Evolutionary conservation across 2,329 filamentous ascomycete species (phyloP), one percentile per base, ranked within the genome.

Genomic region (Aspergillus oerlinghausenensis): DNA sequence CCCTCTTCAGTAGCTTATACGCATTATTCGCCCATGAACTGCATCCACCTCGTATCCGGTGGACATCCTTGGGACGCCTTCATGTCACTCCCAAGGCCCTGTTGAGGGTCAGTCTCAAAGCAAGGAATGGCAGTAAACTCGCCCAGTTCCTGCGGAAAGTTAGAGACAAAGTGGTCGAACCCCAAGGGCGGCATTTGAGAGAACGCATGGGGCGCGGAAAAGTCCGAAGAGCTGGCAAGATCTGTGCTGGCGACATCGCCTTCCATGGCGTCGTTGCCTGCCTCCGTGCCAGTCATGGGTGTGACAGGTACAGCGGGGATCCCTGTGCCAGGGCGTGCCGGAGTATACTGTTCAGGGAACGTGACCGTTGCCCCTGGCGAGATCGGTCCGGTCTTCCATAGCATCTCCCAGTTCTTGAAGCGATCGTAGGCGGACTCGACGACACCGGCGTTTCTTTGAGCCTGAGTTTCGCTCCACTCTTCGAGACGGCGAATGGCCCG

Each of bases 381-480:
- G 3, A 73, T 62, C 2, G 73, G 73, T 0, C 73, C 73, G 2
- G 70, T 70, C 57, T 76, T 79, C 73, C 79, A 80, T 2, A 80
- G 68, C 69, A 79, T 79, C 58, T 80, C 78, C 79, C 79, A 80
- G 45, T 77, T 79, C 59, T 80, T 80, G 63, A 80, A 81, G 1
- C 78, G 71, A 50, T 79, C 78, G 49, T 81, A 81, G 25, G 79
- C 79, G 3, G 79, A 80, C 57, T 80, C 79, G n/a, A 70, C 60
- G 3, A 63, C 63, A 0, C 73, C 72, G 3, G 70, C 61, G 23
- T 66, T 70, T 21, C 58, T 67, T 32, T 67, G 63, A 3, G 65
- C 62, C 49, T 73, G 70, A 3, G 63, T 66, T 45, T 75, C 70
- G 49, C 72, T 74, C 52, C 75, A 78, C 21, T 76, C 69, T 50